phyloP scores from a whole-genome alignment of 805 yeast genomes.

The Wickerhamiella sorbophila region DNA sequence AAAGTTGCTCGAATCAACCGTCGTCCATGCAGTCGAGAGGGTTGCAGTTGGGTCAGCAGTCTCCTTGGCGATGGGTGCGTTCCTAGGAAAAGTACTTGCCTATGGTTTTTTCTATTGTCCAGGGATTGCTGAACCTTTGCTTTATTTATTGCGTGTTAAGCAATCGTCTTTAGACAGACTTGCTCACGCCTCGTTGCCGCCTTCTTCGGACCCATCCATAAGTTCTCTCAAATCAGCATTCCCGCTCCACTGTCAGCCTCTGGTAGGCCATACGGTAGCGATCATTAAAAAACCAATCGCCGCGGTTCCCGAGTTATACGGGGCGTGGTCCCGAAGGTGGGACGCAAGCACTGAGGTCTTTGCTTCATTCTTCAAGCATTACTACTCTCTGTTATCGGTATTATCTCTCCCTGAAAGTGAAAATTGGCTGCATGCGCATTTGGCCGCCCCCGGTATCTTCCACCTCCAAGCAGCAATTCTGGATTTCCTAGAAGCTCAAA shows the following conservation, averaged over 20 bases:
- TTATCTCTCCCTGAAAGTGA: constrained; percentile 14
- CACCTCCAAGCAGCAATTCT: constrained; percentile 20
- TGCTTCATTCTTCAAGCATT: constrained; percentile 30
- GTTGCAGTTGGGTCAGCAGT: constrained; percentile 34
- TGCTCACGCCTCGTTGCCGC: constrained; percentile 6
- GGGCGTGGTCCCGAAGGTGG: constrained; percentile 28
- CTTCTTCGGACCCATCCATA: background rate
- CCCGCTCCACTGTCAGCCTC: constrained; percentile 18
- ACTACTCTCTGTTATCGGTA: constrained; percentile 24
- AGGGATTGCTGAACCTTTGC: constrained; percentile 35
- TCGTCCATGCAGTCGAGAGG: constrained; percentile 37
- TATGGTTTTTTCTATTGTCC: constrained; percentile 43
- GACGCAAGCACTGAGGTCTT: constrained; percentile 26
- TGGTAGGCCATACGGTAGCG: constrained; percentile 15
- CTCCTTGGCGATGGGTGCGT: constrained; percentile 45
- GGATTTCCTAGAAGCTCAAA: constrained; percentile 14
- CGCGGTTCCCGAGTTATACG: constrained; percentile 17
- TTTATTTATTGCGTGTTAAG: constrained; percentile 20
- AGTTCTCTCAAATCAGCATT: constrained; percentile 9
- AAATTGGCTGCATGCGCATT: constrained; percentile 10
- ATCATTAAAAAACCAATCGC: constrained; percentile 4
- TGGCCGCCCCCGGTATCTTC: constrained; percentile 23
- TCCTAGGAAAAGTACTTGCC: constrained; percentile 58
- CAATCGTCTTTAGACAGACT: constrained; percentile 20
- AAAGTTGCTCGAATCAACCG: constrained; percentile 33